Conservation (phyloP, 768 basidiomycete genomes). For the Ramaria sp. region DNA sequence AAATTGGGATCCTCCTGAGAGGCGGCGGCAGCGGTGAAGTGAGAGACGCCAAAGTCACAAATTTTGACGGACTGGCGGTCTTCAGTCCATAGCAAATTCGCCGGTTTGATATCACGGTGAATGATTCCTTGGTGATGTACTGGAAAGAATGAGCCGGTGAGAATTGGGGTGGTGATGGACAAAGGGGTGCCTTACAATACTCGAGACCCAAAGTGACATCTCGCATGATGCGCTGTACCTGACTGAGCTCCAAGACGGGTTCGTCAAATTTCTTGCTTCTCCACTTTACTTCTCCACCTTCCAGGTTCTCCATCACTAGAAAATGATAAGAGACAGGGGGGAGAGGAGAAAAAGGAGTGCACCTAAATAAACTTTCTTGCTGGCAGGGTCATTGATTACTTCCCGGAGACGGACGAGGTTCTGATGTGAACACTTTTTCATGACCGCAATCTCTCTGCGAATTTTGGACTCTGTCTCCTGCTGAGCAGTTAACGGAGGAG, state of each 20-base stretch:
- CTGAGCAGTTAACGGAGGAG: constrained; percentile 55
- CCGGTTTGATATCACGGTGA: constrained; percentile 98
- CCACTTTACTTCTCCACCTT: constrained; percentile 94
- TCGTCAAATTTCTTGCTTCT: constrained; percentile 29
- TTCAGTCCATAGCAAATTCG: constrained; percentile 85
- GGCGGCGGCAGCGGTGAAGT: constrained; percentile 63
- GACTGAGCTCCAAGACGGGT: constrained; percentile 73
- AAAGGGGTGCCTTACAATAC: constrained; percentile 59
- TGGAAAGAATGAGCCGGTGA: constrained; percentile 24
- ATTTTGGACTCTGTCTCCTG: constrained; percentile 75
- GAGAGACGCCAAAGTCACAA: constrained; percentile 95
- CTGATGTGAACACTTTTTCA: constrained; percentile 91
- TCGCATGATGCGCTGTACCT: constrained; percentile 79
- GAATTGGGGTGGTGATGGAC: neutral
- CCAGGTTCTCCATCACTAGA: constrained; percentile 91
- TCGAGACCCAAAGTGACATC: constrained; percentile 93
- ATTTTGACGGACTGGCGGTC: constrained; percentile 91
- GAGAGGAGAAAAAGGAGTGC: constrained; percentile 26
- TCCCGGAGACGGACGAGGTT: constrained; percentile 85
- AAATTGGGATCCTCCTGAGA: constrained; percentile 54
- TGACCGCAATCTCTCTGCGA: constrained; percentile 90
- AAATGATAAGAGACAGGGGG: neutral
- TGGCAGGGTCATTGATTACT: constrained; percentile 87
- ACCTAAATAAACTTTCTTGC: constrained; percentile 92
- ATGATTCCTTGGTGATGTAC: constrained; percentile 98